Evolutionary conservation across 306 rosid species (phyloP).

Genomic region (Lupinus albus): DNA sequence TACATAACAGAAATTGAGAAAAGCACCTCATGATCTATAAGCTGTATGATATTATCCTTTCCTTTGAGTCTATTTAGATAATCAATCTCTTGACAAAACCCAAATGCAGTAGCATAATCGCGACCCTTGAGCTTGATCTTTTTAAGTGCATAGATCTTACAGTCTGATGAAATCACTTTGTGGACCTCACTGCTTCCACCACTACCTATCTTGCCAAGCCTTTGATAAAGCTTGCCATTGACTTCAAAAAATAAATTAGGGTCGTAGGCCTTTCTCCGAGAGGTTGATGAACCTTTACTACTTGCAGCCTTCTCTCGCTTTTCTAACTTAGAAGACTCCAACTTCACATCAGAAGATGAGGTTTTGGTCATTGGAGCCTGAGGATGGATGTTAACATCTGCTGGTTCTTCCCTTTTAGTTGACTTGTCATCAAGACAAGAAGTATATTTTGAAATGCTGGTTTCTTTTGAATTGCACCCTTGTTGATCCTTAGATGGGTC

Average conservation of each 20-base stretch:
- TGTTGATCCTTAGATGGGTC: conserved; percentile 52
- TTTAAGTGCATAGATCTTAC: conserved; percentile 87
- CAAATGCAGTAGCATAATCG: conserved; percentile 91
- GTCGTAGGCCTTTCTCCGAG: conserved; percentile 77
- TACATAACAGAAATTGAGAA: conserved; percentile 17
- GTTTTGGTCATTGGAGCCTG: conserved; percentile 42
- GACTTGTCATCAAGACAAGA: conserved; percentile 47
- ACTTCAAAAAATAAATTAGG: conserved; percentile 93
- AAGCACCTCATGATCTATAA: conserved; percentile 86
- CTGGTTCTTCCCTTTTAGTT: conserved; percentile 45
- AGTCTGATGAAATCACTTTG: conserved; percentile 96
- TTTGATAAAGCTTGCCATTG: conserved; percentile 92
- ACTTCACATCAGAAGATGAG: conserved; percentile 53
- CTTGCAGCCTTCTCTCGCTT: conserved; percentile 66
- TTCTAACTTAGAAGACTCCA: conserved; percentile 59
- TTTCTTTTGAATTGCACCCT: conserved; percentile 49
- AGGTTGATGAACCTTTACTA: conserved; percentile 56
- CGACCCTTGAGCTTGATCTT: conserved; percentile 93
- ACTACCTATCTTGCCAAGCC: conserved; percentile 98
- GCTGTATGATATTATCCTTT: conserved; percentile 84
- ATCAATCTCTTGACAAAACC: conserved; percentile 98
- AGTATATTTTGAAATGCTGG: conserved; percentile 37
- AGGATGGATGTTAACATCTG: conserved; percentile 49
- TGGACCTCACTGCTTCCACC: conserved; percentile 99
- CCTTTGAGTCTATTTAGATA: conserved; percentile 88